Base-by-base conservation (phyloP, 805 yeast species). In the Metschnikowia arizonensis region DNA sequence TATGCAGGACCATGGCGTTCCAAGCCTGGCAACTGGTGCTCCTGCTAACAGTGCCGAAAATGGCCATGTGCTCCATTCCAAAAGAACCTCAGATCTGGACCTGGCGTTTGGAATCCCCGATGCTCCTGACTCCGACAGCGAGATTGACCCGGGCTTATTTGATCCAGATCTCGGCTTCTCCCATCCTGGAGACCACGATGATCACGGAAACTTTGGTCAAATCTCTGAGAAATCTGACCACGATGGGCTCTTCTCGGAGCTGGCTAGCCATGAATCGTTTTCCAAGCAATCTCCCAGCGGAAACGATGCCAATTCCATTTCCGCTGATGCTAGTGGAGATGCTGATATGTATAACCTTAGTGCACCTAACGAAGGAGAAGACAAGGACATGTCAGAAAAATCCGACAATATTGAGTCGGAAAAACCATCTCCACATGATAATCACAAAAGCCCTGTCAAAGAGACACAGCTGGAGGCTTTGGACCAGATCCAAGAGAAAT, bases 81-180 rank as follows among this genome's bases (percentile, higher is more conserved):
- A 30, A 9, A n/a, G 10, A 17, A 19, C 33, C 19, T 18, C 29
- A 15, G 31, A 17, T 25, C 14, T n/a, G 17, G 46, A n/a, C 37
- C 33, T 9, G 42, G 15, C 42, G 24, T 14, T 36, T 18, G 33
- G 32, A 15, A 15, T 24, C 15, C 24, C 33, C n/a, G 41, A 31
- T 14, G 36, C 32, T 4, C 25, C 32, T 4, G 36, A 43, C 28
- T 14, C 28, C 12, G n/a, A 31, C 32, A 37, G 40, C 17, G 40
- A 37, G 19, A 37, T 37, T 3, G 40, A 37, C n/a, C 33, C 40
- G 18, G 40, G 40, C 9, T 33, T 37, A 15, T 37, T 37, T n/a
- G 40, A 29, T 9, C 33, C 40, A n/a, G 44, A 43, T 28, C 31
- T 43, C 19, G 46, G 25, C 42, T 31, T 31, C 23, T 45, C 40